Base-by-base conservation (phyloP, 2,329 filamentous ascomycete species). In the Hypoxylon sp. region DNA sequence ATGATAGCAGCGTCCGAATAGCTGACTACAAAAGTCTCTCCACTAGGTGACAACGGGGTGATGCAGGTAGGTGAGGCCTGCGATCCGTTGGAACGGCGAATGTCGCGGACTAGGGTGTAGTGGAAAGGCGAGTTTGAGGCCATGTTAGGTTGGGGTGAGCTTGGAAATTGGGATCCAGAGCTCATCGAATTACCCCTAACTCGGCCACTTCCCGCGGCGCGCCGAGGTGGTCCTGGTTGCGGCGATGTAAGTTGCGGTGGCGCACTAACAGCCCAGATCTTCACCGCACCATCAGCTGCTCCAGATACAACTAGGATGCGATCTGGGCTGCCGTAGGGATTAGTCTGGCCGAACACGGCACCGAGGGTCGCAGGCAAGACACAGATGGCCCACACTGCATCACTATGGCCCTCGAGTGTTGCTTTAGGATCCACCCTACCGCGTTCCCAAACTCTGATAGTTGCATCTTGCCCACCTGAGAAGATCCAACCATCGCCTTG, bases 401-500 rank as follows among this genome's bases (percentile, higher is more conserved):
- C 96, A 0, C 91, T 97, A 75, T 98, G 96, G 0, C 94, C 95
- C 70, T 97, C 93, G 3, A 99, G 83, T 0, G 93, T 97, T 1
- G 93, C 93, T 79, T 98, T 98, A 6, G 96, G 93, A 76, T 98
- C 96, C 30, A 99, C 93, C 48, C 95, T 85, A 26, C 95, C 95
- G 52, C 94, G 88, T 78, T 99, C 95, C 96, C 96, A 99, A 0
- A 99, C 93, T 28, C 94, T 89, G 36, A 99, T 89, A 5, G 93
- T 97, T 16, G 92, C 89, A 78, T 99, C 96, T 77, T 97, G 93
- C 3, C 96, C 96, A 65, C 96, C 96, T 4, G 95, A 98, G 79
- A 99, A 99, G 70, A 99, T 94, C 96, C 96, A 99, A 26, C 96
- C 96, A 72, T 98, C 96, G 30, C 95, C 95, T 72, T 91, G 89